Conservation (phyloP, 768 basidiomycete species). For the Thelephora ganbajun region DNA sequence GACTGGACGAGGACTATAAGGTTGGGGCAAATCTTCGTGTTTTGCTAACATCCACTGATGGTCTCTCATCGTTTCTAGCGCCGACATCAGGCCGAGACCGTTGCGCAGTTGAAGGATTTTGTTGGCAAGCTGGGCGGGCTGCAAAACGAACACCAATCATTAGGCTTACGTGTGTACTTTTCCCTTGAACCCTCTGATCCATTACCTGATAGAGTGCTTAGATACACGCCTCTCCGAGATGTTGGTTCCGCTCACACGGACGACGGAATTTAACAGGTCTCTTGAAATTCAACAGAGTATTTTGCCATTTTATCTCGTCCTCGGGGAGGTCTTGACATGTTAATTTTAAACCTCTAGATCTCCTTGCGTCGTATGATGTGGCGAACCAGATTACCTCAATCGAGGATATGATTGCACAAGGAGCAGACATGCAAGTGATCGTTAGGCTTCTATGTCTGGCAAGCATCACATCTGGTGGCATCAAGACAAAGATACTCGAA, state of each 20-base stretch:
- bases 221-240: constrained; percentile 94
- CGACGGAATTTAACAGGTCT: constrained; percentile 81
- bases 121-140: constrained; percentile 90
- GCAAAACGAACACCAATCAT: constrained; percentile 81
- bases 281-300: constrained; percentile 94
- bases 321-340: background rate
- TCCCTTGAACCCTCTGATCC: constrained; percentile 1
- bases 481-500: constrained; percentile 79
- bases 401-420: constrained; percentile 83
- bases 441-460: constrained; percentile 77
- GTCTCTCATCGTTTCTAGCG: constrained; percentile 28
- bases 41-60: background rate
- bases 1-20: constrained; percentile 89
- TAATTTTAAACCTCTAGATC: constrained; percentile 35
- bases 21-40: constrained; percentile 20
- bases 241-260: constrained; percentile 70
- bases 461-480: constrained; percentile 70
- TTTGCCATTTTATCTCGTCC: constrained; percentile 9
- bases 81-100: constrained; percentile 78
- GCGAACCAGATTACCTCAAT: constrained; percentile 70
- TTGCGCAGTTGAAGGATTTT: constrained; percentile 85
- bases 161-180: constrained; percentile 65
- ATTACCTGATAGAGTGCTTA: constrained; percentile 16
- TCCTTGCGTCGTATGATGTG: constrained; percentile 87
- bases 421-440: constrained; percentile 67